Conservation (phyloP, 352 stramenopile species). For the Plasmopara muralis region DNA sequence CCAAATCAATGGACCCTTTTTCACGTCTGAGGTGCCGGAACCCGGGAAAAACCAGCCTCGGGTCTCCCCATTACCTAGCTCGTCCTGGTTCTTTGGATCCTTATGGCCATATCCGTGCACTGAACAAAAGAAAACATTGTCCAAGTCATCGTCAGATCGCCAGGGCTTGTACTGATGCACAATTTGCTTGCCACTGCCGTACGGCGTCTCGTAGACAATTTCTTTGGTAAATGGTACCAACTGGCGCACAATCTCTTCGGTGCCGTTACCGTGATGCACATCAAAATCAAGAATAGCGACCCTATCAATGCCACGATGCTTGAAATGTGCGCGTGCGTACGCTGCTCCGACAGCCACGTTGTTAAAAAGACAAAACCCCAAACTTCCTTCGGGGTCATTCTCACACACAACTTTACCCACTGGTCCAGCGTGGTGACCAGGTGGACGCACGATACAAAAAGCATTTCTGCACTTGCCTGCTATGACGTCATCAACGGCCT, state of each 20-base stretch:
- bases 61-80: constrained; percentile 16
- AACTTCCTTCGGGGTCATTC: constrained; percentile 84
- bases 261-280: constrained; percentile 98
- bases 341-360: constrained; percentile 96
- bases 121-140: constrained; percentile 96
- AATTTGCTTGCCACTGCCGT: constrained; percentile 80
- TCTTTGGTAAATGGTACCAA: constrained; percentile 85
- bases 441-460: constrained; percentile 95
- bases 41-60: constrained; percentile 81
- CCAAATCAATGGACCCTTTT: constrained; percentile 44
- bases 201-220: constrained; percentile 82
- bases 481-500: constrained; percentile 82
- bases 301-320: constrained; percentile 85
- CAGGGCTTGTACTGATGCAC: constrained; percentile 93
- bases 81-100: constrained; percentile 47
- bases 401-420: constrained; percentile 89
- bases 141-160: constrained; percentile 90
- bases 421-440: constrained; percentile 95
- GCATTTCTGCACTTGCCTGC: constrained; percentile 88
- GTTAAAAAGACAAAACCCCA: constrained; percentile 98
- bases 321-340: constrained; percentile 92
- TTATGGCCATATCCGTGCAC: constrained; percentile 76
- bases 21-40: constrained; percentile 42
- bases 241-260: constrained; percentile 92
- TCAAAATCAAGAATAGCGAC: constrained; percentile 98